Percentiles rank a stretch among this genome's conserved stretches.
phyloP scores from a whole-genome alignment of 2,329 filamentous ascomycete genomes.

The Pestalotiopsis sp. region DNA sequence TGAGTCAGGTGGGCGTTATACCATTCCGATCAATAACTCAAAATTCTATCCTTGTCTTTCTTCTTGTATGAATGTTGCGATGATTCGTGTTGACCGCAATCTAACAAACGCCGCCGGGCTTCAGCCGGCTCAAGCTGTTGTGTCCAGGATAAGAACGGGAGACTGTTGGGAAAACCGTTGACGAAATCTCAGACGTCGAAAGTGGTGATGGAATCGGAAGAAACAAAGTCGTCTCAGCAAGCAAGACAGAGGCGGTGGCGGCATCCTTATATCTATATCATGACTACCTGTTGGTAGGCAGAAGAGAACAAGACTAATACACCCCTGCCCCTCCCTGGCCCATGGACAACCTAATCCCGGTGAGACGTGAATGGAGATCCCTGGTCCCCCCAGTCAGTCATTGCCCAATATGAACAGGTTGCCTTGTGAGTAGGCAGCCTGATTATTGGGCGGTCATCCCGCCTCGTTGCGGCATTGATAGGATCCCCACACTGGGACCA shows the following conservation, averaged over 20 bases:
- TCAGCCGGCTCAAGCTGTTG: constrained; percentile 10
- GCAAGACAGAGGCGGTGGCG: constrained; percentile 1
- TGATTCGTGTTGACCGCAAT: constrained; percentile 1
- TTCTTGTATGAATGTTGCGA: not conserved
- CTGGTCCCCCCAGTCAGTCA: not conserved
- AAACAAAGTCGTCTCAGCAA: constrained; percentile 5
- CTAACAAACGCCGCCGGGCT: constrained; percentile 11
- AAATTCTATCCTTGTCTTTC: not conserved
- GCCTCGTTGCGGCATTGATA: constrained; percentile 4
- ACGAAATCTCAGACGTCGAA: not conserved
- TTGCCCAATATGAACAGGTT: constrained; percentile 7
- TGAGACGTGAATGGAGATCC: not conserved
- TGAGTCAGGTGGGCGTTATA: not conserved
- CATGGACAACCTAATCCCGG: not conserved
- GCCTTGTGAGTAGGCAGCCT: constrained; percentile 13
- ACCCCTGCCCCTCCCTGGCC: not conserved
- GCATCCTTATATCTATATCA: constrained; percentile 10
- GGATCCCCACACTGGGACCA: not conserved
- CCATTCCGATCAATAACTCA: not conserved
- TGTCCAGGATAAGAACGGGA: not conserved
- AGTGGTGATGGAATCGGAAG: constrained; percentile 6
- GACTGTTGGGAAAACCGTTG: not conserved
- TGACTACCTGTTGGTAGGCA: constrained; percentile 2
- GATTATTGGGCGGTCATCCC: constrained; percentile 12
- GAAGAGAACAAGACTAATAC: not conserved